Evolutionary conservation across 1,284 basidiomycete species (phyloP), one percentile per base, ranked within the genome.

Genomic region (Agaricales sp.): DNA sequence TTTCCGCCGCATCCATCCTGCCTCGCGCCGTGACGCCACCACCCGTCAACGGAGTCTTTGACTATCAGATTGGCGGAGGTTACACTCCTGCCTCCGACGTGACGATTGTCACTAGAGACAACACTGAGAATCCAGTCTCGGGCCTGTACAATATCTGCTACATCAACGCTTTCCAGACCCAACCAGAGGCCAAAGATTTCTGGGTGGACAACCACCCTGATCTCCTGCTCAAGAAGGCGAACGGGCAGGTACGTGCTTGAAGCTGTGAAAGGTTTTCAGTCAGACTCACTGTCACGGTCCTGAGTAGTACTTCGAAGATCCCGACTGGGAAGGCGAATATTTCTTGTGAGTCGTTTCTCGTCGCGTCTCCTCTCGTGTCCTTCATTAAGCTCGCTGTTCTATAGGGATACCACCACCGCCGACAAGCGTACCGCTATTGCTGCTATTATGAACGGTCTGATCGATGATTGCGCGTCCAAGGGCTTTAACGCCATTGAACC

Each of bases 61-160:
- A 53, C 48, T 53, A 53, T 48, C 52, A 53, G 43, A 24, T 54
- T 23, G 53, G 53, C 35, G 48, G 51, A n/a, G 48, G 48, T 16
- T 54, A 51, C 45, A 50, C 47, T 14, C 53, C 53, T 3, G 51
- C 23, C 43, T 47, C 48, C 14, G 23, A 41, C 35, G 51, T 52
- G 21, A n/a, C 18, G 13, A 48, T 51, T 8, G 53, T 54, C 46
- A 49, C 47, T 13, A 26, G 53, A n/a, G 53, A 54, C 47, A 43
- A 46, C 47, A 44, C 43, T 24, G 51, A 19, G 8, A 18, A 20
- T 23, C 47, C 51, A 3, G 50, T 30, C 3, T 3, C 20, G 6
- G 51, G 51, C 13, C 39, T 50, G 16, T 54, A 52, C 53, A 54
- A 54, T 39, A 52, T 54, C 48, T 54, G 53, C 48, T 54, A 54